Evolutionary conservation across 1,284 basidiomycete species (phyloP).

Genomic region (Tilletiopsis washingtonensis): DNA sequence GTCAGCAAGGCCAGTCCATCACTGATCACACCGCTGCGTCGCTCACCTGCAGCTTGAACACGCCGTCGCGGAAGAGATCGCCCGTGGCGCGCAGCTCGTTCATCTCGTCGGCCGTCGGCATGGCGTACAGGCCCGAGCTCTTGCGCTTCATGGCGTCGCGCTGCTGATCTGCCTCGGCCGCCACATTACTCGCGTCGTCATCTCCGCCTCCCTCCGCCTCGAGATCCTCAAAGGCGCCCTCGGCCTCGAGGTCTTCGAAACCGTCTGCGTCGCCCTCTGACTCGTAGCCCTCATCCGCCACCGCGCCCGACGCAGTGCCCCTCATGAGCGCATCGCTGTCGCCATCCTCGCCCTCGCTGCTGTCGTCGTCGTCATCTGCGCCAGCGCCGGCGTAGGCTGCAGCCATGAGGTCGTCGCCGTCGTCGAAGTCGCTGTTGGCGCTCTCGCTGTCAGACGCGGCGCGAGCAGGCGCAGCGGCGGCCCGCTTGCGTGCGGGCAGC

Average conservation of each 20-base stretch:
- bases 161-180: constrained; percentile 4
- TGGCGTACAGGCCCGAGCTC: constrained; percentile 49
- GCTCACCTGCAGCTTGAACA: constrained; percentile 73
- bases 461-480: constrained; percentile 7
- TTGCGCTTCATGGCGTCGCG: constrained; percentile 26
- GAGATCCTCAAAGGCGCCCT: constrained; percentile 41
- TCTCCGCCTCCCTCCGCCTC: constrained; percentile 24
- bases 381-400: constrained; percentile 31
- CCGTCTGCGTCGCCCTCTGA: constrained; percentile 10
- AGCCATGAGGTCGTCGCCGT: constrained; percentile 28
- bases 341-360: constrained; percentile 24
- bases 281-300: constrained; percentile 21
- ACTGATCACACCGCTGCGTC: background rate
- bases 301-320: too few relatives aligned
- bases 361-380: too few relatives aligned
- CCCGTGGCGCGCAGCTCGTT: constrained; percentile 66
- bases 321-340: constrained; percentile 13
- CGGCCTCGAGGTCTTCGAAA: constrained; percentile 10
- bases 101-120: constrained; percentile 60
- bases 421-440: constrained; percentile 38
- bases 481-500: constrained; percentile 8
- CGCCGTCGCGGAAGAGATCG: constrained; percentile 70
- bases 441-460: constrained; percentile 16
- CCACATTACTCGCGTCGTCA: constrained; percentile 8
- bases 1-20: background rate